Conservation (phyloP, 306 rosid genomes). For the Biancaea sappan region DNA sequence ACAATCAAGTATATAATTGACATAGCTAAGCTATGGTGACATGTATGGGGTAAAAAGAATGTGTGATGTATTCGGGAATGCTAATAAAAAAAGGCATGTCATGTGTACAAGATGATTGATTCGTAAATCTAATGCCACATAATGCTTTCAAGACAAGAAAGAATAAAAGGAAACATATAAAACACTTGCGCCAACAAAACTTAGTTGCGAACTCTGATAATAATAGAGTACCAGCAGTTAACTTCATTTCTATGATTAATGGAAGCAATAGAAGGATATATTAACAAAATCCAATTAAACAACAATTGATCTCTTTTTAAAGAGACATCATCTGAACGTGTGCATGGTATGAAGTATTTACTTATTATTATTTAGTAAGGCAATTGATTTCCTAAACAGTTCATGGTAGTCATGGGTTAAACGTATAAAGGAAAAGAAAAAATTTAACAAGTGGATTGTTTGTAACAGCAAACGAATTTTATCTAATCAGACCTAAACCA, state of each 20-base stretch:
- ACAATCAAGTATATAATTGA: too few species aligned
- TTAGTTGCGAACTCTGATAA: background rate
- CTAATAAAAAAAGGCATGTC: background rate
- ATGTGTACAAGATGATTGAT: background rate
- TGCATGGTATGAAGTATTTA: background rate
- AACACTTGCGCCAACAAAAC: background rate
- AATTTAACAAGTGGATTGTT: background rate
- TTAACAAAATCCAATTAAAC: background rate
- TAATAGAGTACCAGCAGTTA: background rate
- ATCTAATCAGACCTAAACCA: constrained; percentile 16
- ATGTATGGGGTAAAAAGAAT: background rate
- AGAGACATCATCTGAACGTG: background rate
- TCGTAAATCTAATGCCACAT: background rate
- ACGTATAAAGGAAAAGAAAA: background rate
- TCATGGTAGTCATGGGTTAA: background rate
- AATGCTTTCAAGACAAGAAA: too few species aligned
- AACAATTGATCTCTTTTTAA: background rate
- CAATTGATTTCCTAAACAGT: background rate
- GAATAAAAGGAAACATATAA: background rate
- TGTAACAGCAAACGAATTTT: background rate
- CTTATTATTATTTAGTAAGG: background rate
- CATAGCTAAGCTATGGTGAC: too few species aligned
- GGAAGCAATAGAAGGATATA: background rate
- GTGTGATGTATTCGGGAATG: background rate
- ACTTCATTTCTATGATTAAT: background rate